Evolutionary conservation across 768 basidiomycete genomes (phyloP).

Genomic region (Trametes punicea): DNA sequence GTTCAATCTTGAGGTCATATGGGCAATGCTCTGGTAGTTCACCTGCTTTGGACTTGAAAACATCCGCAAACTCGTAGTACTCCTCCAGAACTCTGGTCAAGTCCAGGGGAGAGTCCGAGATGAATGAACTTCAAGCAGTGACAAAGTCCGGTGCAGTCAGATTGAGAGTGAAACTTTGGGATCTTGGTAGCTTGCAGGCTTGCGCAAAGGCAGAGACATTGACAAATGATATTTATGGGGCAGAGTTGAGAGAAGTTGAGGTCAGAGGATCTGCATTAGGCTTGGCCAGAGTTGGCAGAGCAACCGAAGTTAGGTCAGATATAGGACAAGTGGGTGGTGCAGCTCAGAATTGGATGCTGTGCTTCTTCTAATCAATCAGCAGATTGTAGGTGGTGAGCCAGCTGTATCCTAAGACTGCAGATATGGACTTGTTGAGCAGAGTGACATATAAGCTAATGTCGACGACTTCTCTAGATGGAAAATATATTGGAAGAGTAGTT

Average conservation of each 20-base stretch:
- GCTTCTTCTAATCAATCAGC: constrained; percentile 5
- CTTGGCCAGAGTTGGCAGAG: not conserved
- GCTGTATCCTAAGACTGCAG: constrained; percentile 3
- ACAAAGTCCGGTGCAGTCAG: too few relatives aligned
- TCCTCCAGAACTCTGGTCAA: not conserved
- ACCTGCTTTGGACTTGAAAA: not conserved
- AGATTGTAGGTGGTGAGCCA: constrained; percentile 2
- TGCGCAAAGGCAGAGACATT: not conserved
- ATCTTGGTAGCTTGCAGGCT: not conserved
- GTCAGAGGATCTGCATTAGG: not conserved
- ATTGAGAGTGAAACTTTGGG: not conserved
- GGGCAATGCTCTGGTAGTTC: not conserved
- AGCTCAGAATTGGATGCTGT: constrained; percentile 1
- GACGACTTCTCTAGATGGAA: not conserved
- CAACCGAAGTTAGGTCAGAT: not conserved
- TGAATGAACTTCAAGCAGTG: too few relatives aligned
- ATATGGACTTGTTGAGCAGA: not conserved
- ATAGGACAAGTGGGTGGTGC: not conserved
- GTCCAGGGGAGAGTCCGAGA: not conserved
- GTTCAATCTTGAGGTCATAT: too few relatives aligned
- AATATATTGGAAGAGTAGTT: not conserved
- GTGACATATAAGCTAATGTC: not conserved
- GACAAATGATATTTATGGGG: not conserved
- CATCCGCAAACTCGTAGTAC: not conserved
- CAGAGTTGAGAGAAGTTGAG: not conserved